phyloP scores from a whole-genome alignment of 768 basidiomycete genomes.

The Boletellus emodensis region DNA sequence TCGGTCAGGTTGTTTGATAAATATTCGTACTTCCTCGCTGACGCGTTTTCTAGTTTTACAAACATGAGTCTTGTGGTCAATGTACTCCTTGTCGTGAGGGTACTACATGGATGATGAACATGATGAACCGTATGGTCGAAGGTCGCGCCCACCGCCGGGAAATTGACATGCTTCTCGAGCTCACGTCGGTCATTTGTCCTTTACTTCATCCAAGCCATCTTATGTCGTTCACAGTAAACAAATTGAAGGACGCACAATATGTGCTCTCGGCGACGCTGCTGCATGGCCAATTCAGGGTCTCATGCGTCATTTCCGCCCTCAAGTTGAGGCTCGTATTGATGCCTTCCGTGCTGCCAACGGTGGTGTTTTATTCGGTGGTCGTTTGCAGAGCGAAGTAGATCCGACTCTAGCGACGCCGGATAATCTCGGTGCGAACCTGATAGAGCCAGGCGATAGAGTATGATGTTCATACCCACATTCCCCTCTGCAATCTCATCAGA shows the following conservation, averaged over 20 bases:
- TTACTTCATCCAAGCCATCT: not conserved
- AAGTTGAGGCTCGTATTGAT: constrained; percentile 85
- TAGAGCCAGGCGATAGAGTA: constrained; percentile 38
- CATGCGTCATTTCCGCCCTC: constrained; percentile 95
- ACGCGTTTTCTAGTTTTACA: constrained; percentile 71
- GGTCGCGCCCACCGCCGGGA: constrained; percentile 89
- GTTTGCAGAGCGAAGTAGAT: constrained; percentile 62
- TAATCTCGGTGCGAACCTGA: constrained; percentile 56
- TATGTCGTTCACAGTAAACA: constrained; percentile 63
- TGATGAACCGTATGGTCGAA: constrained; percentile 97
- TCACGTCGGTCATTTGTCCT: constrained; percentile 58
- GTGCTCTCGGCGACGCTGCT: constrained; percentile 94
- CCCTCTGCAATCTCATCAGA: constrained; percentile 3
- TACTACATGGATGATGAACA: constrained; percentile 99
- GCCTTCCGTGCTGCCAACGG: constrained; percentile 73
- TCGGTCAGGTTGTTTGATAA: constrained; percentile 41
- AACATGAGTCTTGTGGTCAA: constrained; percentile 97
- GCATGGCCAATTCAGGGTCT: constrained; percentile 99
- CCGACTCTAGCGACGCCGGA: constrained; percentile 70
- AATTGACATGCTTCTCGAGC: constrained; percentile 96
- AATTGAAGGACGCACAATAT: constrained; percentile 95
- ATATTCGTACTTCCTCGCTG: not conserved
- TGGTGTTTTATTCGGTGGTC: constrained; percentile 85
- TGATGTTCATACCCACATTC: constrained; percentile 8
- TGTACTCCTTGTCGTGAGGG: constrained; percentile 94